phyloP scores from a whole-genome alignment of 2,329 filamentous ascomycete genomes.

The Epichloe gansuensis region DNA sequence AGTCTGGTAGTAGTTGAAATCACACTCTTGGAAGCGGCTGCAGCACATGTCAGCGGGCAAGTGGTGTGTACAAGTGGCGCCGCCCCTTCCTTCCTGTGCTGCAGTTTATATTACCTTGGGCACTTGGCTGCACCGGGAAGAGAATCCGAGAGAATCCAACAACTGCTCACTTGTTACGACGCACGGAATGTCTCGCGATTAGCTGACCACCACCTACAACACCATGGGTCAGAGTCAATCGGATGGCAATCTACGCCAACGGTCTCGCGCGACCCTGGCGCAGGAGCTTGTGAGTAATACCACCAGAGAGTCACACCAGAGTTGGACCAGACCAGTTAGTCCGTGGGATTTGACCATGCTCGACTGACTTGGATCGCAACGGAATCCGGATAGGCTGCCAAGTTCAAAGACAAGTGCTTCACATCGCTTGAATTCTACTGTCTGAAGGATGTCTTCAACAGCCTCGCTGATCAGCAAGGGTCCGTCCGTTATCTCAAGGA shows the following conservation, averaged over 20 bases:
- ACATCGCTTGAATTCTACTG: slow-evolving; percentile 60
- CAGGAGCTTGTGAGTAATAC: slow-evolving; percentile 33
- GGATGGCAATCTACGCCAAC: slow-evolving; percentile 28
- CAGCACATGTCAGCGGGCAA: neutral
- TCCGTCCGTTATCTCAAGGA: slow-evolving; percentile 52
- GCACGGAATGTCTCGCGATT: slow-evolving; percentile 12
- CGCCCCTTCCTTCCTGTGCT: neutral
- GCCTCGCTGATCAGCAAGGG: slow-evolving; percentile 51
- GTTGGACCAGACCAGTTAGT: too few relatives aligned
- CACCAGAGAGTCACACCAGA: too few relatives aligned
- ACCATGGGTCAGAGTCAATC: slow-evolving; percentile 42
- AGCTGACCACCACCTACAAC: slow-evolving; percentile 5
- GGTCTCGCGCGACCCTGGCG: slow-evolving; percentile 38
- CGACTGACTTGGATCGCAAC: neutral
- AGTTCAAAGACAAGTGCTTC: slow-evolving; percentile 59
- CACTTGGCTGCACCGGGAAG: neutral
- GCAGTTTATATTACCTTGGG: too few relatives aligned
- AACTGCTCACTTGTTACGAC: neutral
- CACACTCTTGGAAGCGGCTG: neutral
- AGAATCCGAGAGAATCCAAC: neutral
- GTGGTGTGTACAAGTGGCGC: neutral
- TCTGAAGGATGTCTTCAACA: slow-evolving; percentile 59
- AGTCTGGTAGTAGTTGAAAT: too few relatives aligned
- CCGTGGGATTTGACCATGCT: neutral
- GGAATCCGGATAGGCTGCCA: slow-evolving; percentile 33